phyloP scores from a whole-genome alignment of 2,329 filamentous ascomycete species.

The Phaeosphaeria sp. region DNA sequence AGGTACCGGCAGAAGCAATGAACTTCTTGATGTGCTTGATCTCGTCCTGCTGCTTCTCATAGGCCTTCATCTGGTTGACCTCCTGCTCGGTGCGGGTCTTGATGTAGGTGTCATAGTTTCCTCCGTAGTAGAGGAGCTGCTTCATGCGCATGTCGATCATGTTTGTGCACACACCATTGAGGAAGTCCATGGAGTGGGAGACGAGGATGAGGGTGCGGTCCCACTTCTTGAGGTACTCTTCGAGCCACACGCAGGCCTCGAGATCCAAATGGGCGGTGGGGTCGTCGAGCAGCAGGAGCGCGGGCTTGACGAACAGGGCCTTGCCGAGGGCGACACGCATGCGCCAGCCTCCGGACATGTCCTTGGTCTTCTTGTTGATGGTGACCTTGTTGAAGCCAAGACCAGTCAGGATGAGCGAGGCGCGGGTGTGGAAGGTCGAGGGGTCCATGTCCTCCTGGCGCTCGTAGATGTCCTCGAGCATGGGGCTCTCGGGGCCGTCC shows the following conservation, averaged over 20 bases:
- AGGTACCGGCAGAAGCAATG: conserved; percentile 99
- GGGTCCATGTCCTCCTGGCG: conserved; percentile 99
- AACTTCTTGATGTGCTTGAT: conserved; percentile 99
- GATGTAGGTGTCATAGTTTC: conserved; percentile 97
- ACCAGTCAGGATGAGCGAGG: conserved; percentile 96
- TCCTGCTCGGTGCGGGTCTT: conserved; percentile 96
- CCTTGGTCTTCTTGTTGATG: conserved; percentile 99
- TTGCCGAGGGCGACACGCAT: conserved; percentile 99
- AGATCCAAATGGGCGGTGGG: conserved; percentile 99
- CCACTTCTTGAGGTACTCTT: conserved; percentile 99
- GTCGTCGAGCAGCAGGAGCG: conserved; percentile 93
- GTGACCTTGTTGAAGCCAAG: conserved; percentile 98
- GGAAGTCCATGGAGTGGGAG: conserved; percentile 97
- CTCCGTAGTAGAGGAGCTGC: conserved; percentile 94
- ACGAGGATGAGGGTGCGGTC: conserved; percentile 95
- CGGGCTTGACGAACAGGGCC: conserved; percentile 98
- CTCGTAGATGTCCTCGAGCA: conserved; percentile 96
- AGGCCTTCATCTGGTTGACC: conserved; percentile 98
- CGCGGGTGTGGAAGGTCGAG: conserved; percentile 93
- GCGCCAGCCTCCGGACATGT: conserved; percentile 99
- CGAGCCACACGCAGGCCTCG: conserved; percentile 98
- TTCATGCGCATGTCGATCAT: conserved; percentile 98
- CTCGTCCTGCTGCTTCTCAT: conserved; percentile 98
- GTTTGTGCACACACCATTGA: conserved; percentile 97
- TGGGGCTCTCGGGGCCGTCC: conserved; percentile 87